Conservation (phyloP, 441 rosid species). For the Gossypium schwendimanii region DNA sequence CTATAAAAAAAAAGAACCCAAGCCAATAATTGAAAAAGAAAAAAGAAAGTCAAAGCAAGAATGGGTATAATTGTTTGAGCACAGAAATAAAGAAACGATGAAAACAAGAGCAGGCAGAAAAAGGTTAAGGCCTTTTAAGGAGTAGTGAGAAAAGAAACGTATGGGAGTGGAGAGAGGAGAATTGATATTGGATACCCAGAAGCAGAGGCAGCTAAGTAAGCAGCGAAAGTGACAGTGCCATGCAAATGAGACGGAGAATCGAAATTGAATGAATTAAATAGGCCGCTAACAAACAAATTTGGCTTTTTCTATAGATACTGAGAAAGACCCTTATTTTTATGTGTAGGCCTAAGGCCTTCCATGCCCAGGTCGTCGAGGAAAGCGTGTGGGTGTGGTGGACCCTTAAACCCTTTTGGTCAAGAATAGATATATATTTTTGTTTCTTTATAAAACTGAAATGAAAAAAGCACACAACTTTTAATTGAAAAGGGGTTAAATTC, state of each 20-base stretch:
- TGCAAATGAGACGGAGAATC: slow-evolving; percentile 28
- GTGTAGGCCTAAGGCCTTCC: not conserved
- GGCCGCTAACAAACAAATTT: slow-evolving; percentile 13
- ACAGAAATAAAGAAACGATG: not conserved
- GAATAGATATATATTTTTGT: not conserved
- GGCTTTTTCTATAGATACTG: slow-evolving; percentile 7
- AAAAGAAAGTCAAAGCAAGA: not conserved
- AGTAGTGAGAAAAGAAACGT: not conserved
- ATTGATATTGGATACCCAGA: not conserved
- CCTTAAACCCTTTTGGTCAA: not conserved
- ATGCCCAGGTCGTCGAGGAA: not conserved
- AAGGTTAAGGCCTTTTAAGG: not conserved
- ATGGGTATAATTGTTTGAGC: not conserved
- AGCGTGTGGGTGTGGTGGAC: slow-evolving; percentile 5
- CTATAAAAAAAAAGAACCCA: not conserved
- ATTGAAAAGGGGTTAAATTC: too few relatives aligned
- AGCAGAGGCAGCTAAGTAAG: not conserved
- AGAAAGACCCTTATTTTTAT: not conserved
- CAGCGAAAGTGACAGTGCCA: slow-evolving; percentile 23
- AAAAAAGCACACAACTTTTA: not conserved
- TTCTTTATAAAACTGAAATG: not conserved
- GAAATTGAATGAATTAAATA: not conserved
- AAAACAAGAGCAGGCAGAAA: slow-evolving; percentile 7
- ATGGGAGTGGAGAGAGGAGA: not conserved
- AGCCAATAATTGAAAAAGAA: not conserved